phyloP scores from a whole-genome alignment of 768 basidiomycete species.

The Boletellus emodensis region DNA sequence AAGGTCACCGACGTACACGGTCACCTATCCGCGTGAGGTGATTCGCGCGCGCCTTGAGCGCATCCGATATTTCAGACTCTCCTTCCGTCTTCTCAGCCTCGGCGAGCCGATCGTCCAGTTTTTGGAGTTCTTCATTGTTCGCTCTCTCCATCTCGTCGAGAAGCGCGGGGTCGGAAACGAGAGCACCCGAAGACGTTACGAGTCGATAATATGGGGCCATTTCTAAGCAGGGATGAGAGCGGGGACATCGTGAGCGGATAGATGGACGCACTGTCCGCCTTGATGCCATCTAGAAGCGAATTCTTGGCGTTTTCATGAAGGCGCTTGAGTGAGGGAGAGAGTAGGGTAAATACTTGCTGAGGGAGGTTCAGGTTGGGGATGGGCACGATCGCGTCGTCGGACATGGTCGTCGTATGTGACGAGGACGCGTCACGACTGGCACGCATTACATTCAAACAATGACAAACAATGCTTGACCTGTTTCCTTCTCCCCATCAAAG shows the following conservation, averaged over 20 bases:
- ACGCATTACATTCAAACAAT: background rate
- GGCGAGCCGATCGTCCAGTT: conserved; percentile 70
- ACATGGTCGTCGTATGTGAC: conserved; percentile 46
- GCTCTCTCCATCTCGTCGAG: conserved; percentile 37
- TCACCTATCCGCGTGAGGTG: conserved; percentile 89
- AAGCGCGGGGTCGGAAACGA: conserved; percentile 38
- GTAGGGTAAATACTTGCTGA: conserved; percentile 74
- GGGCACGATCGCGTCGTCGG: conserved; percentile 79
- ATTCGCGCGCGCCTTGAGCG: conserved; percentile 76
- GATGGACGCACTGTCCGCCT: conserved; percentile 64
- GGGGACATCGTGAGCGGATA: background rate
- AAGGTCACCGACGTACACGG: conserved; percentile 38
- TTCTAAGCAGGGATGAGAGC: conserved; percentile 41
- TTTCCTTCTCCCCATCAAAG: too few species aligned
- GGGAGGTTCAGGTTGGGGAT: conserved; percentile 83
- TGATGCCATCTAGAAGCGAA: conserved; percentile 67
- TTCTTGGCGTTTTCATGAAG: conserved; percentile 66
- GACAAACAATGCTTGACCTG: too few species aligned
- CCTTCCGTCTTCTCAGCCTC: conserved; percentile 91
- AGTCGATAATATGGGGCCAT: conserved; percentile 83
- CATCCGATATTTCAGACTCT: conserved; percentile 90
- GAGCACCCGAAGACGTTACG: conserved; percentile 48
- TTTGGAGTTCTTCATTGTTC: conserved; percentile 69
- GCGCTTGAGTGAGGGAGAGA: conserved; percentile 52
- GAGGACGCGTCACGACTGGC: conserved; percentile 20